A percentile compares a stretch with the other conserved stretches of the same genome.
Evolutionary conservation across 306 rosid genomes (phyloP).

Genomic region (Quillaja saponaria): DNA sequence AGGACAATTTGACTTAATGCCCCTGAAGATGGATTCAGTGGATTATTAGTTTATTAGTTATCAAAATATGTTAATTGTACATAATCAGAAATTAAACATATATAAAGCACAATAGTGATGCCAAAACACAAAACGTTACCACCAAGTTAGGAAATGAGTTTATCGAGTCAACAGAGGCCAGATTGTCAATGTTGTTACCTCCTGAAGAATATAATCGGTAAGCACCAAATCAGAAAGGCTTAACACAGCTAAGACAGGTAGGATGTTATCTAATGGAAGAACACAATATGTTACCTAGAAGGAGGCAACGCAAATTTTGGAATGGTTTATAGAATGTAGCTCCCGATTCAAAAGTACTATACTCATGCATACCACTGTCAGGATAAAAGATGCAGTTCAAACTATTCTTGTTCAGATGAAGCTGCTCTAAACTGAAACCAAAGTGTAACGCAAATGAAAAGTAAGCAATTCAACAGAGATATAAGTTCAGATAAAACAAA

Average conservation of each 20-base stretch:
- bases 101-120: no score
- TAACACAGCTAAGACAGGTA: conserved; percentile 23
- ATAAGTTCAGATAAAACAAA: no score
- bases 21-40: no score
- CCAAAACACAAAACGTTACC: conserved; percentile 81
- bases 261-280: conserved; percentile 23
- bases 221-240: conserved; percentile 33
- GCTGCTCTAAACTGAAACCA: conserved; percentile 92
- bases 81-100: no score
- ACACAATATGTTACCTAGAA: conserved; percentile 70
- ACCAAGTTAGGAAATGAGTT: conserved; percentile 73
- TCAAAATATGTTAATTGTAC: no score
- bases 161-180: conserved; percentile 68
- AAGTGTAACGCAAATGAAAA: conserved; percentile 32
- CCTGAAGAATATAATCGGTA: conserved; percentile 49
- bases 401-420: conserved; percentile 79
- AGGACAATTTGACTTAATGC: no score
- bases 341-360: conserved; percentile 39
- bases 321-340: conserved; percentile 47
- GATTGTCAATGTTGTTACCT: conserved; percentile 68
- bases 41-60: no score
- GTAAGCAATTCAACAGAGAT: conserved; percentile 29
- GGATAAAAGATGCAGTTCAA: conserved; percentile 68
- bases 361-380: conserved; percentile 30
- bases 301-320: conserved; percentile 73